These are phyloP conservation scores for Trametes versicolor DNA, from an alignment of 1,284 basidiomycete species.

Conservation along the genomic window DNA sequence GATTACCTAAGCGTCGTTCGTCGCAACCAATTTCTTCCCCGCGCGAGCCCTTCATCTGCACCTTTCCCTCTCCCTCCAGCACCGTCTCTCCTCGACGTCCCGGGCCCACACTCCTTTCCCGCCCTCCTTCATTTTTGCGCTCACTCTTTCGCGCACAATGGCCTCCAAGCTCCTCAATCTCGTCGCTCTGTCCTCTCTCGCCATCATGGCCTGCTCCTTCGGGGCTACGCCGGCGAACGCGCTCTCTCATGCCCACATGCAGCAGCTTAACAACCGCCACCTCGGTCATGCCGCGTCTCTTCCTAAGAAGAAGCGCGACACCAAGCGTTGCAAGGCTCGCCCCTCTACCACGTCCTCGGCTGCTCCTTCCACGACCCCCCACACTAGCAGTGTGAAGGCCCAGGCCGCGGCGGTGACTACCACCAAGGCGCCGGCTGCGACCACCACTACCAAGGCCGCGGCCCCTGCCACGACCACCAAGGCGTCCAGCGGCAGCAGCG, in stretches of 20 bases:
- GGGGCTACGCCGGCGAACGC: slow-evolving; percentile 58
- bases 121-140: slow-evolving; percentile 35
- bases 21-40: slow-evolving; percentile 35
- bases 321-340: slow-evolving; percentile 66
- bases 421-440: slow-evolving; percentile 21
- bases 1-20: slow-evolving; percentile 35
- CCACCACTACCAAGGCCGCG: slow-evolving; percentile 14
- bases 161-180: slow-evolving; percentile 65
- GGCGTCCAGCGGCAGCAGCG: slow-evolving; percentile 29
- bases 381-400: slow-evolving; percentile 31
- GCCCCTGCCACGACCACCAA: slow-evolving; percentile 31
- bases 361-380: slow-evolving; percentile 17
- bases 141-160: slow-evolving; percentile 50
- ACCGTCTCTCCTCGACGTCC: slow-evolving; percentile 35
- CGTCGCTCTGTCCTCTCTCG: slow-evolving; percentile 64
- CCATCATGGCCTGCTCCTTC: slow-evolving; percentile 63
- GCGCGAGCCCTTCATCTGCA: slow-evolving; percentile 15
- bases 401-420: slow-evolving; percentile 24
- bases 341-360: slow-evolving; percentile 40
- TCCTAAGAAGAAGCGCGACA: slow-evolving; percentile 57
- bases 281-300: slow-evolving; percentile 46
- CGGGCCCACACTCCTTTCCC: slow-evolving; percentile 47
- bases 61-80: slow-evolving; percentile 30
- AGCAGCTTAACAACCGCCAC: slow-evolving; percentile 33
- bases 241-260: slow-evolving; percentile 54